Evolutionary conservation across 179 eudicot species (phyloP), one percentile per base, ranked within the genome.

Genomic region (Pouteria campechiana): DNA sequence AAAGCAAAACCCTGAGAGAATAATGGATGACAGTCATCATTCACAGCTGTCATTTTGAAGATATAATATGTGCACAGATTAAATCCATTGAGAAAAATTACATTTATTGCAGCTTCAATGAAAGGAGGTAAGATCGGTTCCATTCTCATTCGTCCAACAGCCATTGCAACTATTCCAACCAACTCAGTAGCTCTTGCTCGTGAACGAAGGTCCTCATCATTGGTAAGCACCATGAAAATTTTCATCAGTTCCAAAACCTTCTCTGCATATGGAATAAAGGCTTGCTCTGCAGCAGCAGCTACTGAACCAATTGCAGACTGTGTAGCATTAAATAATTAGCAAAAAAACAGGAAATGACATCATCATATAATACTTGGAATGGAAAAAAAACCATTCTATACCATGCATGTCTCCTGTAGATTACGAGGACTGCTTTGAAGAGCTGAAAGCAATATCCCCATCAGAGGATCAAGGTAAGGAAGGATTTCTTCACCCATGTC

Each of bases 351-450:
- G 5, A 33, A 46, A 44, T 40, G 29, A 32, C 15, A 8, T 15
- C 34, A 48, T n/a, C n/a, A n/a, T n/a, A n/a, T n/a, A n/a, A n/a
- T n/a, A n/a, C n/a, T n/a, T n/a, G n/a, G n/a, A n/a, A n/a, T n/a
- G n/a, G n/a, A n/a, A n/a, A n/a, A n/a, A n/a, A 20, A 48, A 30
- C 34, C 41, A 37, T 35, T 36, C 14, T 40, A 58, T 63, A 90
- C 98, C 98, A 90, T 86, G 90, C 98, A 90, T 29, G 98, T 86
- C 71, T 86, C 95, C 68, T 90, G 95, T 69, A 86, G 63, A 48
- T 74, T 86, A 40, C 89, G 75, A 25, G 98, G 74, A 51, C 82
- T 90, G 62, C 25, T 81, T 45, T 90, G 84, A 34, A 90, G 84
- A 33, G 94, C 79, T 18, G 71, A 66, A 44, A 90, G 78, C 54